phyloP scores from a whole-genome alignment of 2,329 filamentous ascomycete genomes.

The Drechslera avenae region DNA sequence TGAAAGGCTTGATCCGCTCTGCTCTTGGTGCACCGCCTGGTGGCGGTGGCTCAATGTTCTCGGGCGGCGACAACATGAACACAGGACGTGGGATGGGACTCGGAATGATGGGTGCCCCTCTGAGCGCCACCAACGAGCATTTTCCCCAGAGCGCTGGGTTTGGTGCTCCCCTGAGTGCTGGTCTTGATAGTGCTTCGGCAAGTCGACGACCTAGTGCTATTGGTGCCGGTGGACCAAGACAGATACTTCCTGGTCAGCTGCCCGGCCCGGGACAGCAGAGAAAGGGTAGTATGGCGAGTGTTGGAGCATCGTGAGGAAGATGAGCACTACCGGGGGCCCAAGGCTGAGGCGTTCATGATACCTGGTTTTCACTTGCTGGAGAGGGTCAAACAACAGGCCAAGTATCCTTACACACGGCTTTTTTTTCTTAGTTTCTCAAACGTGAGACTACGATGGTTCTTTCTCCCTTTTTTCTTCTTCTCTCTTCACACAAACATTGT shows the following conservation, averaged over 20 bases:
- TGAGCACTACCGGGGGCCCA: too few species aligned
- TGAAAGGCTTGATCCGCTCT: constrained; percentile 67
- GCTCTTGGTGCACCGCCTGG: constrained; percentile 57
- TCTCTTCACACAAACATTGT: too few species aligned
- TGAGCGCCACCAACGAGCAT: constrained; percentile 37
- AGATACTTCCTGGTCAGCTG: constrained; percentile 47
- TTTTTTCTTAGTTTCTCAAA: too few species aligned
- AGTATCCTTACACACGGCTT: too few species aligned
- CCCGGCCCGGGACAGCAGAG: constrained; percentile 13
- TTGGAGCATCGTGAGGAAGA: not conserved
- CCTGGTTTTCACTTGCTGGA: too few species aligned
- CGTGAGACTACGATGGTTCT: too few species aligned
- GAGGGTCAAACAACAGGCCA: too few species aligned
- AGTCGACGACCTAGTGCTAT: constrained; percentile 42
- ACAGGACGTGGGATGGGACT: constrained; percentile 33
- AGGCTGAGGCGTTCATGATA: too few species aligned
- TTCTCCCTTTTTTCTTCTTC: too few species aligned
- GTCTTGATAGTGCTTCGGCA: constrained; percentile 32
- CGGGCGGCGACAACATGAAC: constrained; percentile 29
- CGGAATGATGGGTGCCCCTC: constrained; percentile 41
- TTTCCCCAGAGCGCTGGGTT: constrained; percentile 40
- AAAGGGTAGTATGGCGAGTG: constrained; percentile 8
- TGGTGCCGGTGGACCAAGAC: constrained; percentile 37
- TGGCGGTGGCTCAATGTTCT: constrained; percentile 27
- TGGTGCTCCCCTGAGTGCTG: constrained; percentile 37